Percentiles rank a stretch among this genome's conserved stretches.
These are phyloP conservation scores for Hevea brasiliensis DNA, from an alignment of 345 rosid species.

Conservation along the genomic window DNA sequence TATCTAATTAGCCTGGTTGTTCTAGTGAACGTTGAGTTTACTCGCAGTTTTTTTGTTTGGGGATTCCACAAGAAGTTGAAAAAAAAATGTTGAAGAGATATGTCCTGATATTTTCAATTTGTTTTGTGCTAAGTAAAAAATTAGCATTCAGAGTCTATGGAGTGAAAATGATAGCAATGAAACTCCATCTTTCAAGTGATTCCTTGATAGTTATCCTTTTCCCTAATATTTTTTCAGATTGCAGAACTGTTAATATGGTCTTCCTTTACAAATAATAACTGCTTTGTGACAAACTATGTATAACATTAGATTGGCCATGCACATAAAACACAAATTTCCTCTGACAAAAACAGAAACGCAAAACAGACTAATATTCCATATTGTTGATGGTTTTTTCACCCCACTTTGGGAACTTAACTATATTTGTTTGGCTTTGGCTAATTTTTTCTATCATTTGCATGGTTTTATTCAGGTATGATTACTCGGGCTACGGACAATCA, in stretches of 20 bases:
- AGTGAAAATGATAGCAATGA: neutral
- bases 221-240: neutral
- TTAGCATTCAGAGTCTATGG: neutral
- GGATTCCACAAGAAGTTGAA: no score
- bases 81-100: no score
- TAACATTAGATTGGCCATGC: neutral
- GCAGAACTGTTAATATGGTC: neutral
- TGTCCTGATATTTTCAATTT: neutral
- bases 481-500: slow-evolving; percentile 96
- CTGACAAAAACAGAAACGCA: neutral
- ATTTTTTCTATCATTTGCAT: slow-evolving; percentile 19
- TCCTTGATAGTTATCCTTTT: neutral
- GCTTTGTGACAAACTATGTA: neutral
- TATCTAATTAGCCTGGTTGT: no score
- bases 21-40: no score
- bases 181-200: neutral
- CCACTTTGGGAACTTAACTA: neutral
- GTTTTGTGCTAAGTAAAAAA: neutral
- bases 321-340: neutral
- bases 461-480: slow-evolving; percentile 67
- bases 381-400: neutral
- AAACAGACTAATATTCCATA: neutral
- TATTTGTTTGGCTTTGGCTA: slow-evolving; percentile 4
- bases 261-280: neutral
- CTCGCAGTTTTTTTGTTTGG: no score